A percentile compares a stretch with the other conserved stretches of the same genome.
Conservation (phyloP, 225 moss, liverwort and hornwort species). For the Pleurozium schreberi region DNA sequence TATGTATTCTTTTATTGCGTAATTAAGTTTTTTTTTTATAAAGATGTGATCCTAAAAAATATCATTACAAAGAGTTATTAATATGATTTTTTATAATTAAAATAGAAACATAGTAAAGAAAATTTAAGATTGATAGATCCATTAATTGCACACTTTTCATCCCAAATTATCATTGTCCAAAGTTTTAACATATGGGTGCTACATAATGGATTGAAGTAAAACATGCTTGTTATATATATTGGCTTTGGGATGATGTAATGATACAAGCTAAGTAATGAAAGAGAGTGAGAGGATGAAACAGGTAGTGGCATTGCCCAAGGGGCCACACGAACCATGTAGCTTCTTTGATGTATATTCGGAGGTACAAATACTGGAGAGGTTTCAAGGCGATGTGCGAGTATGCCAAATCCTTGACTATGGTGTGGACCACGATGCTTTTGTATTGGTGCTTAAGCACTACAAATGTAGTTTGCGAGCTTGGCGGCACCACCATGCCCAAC, state of each 20-base stretch:
- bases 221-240: background rate
- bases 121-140: background rate
- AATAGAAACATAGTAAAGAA: too few relatives aligned
- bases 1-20: too few relatives aligned
- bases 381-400: conserved; percentile 42
- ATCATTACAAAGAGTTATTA: background rate
- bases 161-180: too few relatives aligned
- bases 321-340: conserved; percentile 63
- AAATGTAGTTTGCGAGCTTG: conserved; percentile 71
- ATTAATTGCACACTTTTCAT: background rate
- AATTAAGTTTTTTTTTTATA: too few relatives aligned
- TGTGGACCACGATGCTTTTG: conserved; percentile 53
- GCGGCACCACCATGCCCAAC: conserved; percentile 26
- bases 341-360: conserved; percentile 88
- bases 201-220: background rate
- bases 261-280: background rate
- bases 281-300: background rate
- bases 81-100: background rate
- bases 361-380: conserved; percentile 71
- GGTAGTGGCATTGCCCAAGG: conserved; percentile 67
- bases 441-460: conserved; percentile 80
- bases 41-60: too few relatives aligned
- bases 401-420: conserved; percentile 91
- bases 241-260: background rate
- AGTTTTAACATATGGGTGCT: rapidly evolving